Conservation (phyloP, 1,139 yeast genomes). For the Lodderomyces beijingensis region DNA sequence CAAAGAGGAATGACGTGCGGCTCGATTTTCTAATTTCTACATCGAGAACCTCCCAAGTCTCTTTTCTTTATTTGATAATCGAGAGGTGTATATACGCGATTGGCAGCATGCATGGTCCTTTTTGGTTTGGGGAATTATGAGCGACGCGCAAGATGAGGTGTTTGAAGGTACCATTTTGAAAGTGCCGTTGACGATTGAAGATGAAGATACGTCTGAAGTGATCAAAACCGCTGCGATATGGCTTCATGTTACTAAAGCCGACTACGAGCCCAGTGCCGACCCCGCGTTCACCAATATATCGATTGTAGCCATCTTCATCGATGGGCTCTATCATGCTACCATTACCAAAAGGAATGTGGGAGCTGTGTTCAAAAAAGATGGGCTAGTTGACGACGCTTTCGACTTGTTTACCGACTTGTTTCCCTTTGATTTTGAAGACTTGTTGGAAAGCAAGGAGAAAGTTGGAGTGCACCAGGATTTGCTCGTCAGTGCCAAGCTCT, state of each 20-base stretch:
- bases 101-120: too few species aligned
- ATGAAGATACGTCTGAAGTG: conserved; percentile 6
- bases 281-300: conserved; percentile 13
- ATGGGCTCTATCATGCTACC: conserved; percentile 12
- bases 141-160: too few species aligned
- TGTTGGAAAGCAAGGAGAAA: conserved; percentile 8
- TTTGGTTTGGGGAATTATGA: too few species aligned
- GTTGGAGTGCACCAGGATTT: conserved; percentile 8
- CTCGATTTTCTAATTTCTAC: too few species aligned
- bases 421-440: conserved; percentile 13
- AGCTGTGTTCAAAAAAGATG: conserved; percentile 9
- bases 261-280: conserved; percentile 10
- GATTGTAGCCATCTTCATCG: conserved; percentile 11
- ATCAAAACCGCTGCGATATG: conserved; percentile 10
- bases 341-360: conserved; percentile 7
- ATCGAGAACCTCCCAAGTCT: too few species aligned
- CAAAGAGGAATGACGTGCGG: too few species aligned
- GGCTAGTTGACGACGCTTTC: conserved; percentile 9
- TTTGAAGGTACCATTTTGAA: conserved; percentile 11
- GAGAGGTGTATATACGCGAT: too few species aligned
- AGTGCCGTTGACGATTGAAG: conserved; percentile 11
- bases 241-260: conserved; percentile 12
- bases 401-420: conserved; percentile 11
- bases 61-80: too few species aligned
- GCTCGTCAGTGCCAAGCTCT: conserved; percentile 10